Evolutionary conservation across 257 asterid genomes (phyloP).

Genomic region (Ligustrum vulgare): DNA sequence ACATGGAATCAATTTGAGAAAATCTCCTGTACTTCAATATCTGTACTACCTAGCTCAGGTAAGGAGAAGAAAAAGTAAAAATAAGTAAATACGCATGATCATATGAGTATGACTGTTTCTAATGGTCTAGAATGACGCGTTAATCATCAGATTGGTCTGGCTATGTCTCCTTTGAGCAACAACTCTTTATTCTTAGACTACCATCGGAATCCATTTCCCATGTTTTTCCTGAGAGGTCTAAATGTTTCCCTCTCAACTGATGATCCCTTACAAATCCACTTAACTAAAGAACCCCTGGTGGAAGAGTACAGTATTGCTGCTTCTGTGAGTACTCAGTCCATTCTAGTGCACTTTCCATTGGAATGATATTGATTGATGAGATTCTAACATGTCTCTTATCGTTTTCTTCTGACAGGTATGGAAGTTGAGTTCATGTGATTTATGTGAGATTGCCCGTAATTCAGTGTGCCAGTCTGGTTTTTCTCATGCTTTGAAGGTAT

Average conservation of each 20-base stretch:
- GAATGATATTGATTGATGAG: constrained; percentile 1
- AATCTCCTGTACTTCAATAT: constrained; percentile 94
- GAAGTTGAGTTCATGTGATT: constrained; percentile 91
- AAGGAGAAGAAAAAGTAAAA: constrained; percentile 25
- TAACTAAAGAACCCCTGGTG: constrained; percentile 95
- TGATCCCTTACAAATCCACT: constrained; percentile 95
- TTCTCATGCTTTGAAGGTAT: constrained; percentile 86
- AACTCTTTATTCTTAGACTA: constrained; percentile 92
- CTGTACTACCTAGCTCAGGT: constrained; percentile 94
- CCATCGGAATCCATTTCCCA: constrained; percentile 94
- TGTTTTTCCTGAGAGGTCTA: constrained; percentile 91
- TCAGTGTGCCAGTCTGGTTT: constrained; percentile 96
- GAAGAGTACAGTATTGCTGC: constrained; percentile 99
- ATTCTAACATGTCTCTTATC: neutral
- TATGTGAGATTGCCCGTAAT: constrained; percentile 97
- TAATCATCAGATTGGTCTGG: constrained; percentile 86
- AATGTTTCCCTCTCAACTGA: constrained; percentile 95
- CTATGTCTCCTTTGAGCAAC: constrained; percentile 99
- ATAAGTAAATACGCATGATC: constrained; percentile 8
- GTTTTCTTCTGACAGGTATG: constrained; percentile 59
- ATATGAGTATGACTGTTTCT: constrained; percentile 13
- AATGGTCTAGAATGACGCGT: constrained; percentile 22
- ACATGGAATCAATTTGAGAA: constrained; percentile 91
- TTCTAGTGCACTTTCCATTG: neutral
- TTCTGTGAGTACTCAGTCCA: constrained; percentile 65